Conservation (phyloP, 352 stramenopile genomes). For the Phytophthora cryptogea region DNA sequence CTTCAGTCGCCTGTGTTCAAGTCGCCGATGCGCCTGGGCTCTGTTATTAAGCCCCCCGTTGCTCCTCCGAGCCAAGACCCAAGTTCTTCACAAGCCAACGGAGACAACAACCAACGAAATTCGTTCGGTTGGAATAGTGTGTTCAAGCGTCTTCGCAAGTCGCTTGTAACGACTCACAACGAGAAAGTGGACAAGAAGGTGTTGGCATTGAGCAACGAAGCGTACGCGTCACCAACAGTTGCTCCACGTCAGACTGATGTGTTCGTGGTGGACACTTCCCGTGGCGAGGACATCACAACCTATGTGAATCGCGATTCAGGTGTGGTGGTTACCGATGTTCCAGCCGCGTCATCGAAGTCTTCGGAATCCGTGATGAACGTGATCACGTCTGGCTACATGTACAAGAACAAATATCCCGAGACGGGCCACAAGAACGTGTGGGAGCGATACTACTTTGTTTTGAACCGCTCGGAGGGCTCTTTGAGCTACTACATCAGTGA, state of each 20-base stretch:
- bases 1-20: conserved; percentile 86
- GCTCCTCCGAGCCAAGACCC: conserved; percentile 36
- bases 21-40: conserved; percentile 73
- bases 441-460: conserved; percentile 88
- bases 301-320: conserved; percentile 79
- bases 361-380: conserved; percentile 55
- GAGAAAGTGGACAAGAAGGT: conserved; percentile 76
- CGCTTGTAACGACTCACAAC: conserved; percentile 64
- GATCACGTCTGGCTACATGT: conserved; percentile 87
- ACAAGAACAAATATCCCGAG: conserved; percentile 87
- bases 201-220: conserved; percentile 73
- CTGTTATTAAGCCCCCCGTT: conserved; percentile 69
- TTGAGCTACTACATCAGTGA: conserved; percentile 89
- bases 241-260: conserved; percentile 65
- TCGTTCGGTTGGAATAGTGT: conserved; percentile 84
- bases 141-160: conserved; percentile 81
- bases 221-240: conserved; percentile 51
- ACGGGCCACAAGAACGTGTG: conserved; percentile 80
- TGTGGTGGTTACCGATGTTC: conserved; percentile 66
- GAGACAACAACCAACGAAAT: conserved; percentile 39
- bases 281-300: conserved; percentile 83
- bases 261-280: conserved; percentile 77
- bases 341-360: conserved; percentile 36
- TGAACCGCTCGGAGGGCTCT: conserved; percentile 73
- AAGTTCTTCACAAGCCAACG: conserved; percentile 30